Base-by-base conservation (phyloP, 2,329 filamentous ascomycete species). In the Aureobasidium sp. region DNA sequence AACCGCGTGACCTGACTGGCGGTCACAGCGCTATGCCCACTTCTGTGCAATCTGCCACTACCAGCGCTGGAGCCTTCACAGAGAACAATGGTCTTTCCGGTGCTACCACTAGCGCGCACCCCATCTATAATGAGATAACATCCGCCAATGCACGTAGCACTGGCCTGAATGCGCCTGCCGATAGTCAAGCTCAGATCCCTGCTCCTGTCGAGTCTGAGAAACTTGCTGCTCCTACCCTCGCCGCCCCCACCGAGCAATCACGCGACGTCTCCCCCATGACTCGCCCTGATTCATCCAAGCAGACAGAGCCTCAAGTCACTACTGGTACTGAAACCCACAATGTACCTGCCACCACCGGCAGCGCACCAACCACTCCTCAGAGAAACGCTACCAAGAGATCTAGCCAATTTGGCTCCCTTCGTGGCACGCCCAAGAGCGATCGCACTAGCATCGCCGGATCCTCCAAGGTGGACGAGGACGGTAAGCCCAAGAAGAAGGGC, bases 401-500 rank as follows among this genome's bases (percentile, higher is more conserved):
- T 42, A 64, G 58, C 42, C 34, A 37, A 37, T 37, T 37, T 13
- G 34, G 44, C 6, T 55, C 62, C 58, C 58, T 65, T 58, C 62
- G 61, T 23, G 60, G 52, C 50, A 62, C 57, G 50, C 67, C 48
- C 17, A 55, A 62, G 59, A 65, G 58, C 34, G 58, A 61, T 13
- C 58, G 63, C 34, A 62, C 46, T 27, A 62, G 70, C 68, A 62
- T 69, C 59, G 64, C 67, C 68, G 52, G 68, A 70, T 63, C 63
- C 52, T 61, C 58, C 32, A 60, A 64, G 20, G 62, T 58, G n/a
- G 41, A 44, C 37, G 57, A 50, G 32, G 66, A 68, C 23, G 67
- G 67, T 64, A 77, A 78, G 74, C 77, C 78, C 70, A 79, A 78
- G 73, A 74, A 78, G 69, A 74, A 74, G 53, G 76, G 74, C 60